Evolutionary conservation across 352 stramenopile genomes (phyloP).

Genomic region (Plasmopara muralis): DNA sequence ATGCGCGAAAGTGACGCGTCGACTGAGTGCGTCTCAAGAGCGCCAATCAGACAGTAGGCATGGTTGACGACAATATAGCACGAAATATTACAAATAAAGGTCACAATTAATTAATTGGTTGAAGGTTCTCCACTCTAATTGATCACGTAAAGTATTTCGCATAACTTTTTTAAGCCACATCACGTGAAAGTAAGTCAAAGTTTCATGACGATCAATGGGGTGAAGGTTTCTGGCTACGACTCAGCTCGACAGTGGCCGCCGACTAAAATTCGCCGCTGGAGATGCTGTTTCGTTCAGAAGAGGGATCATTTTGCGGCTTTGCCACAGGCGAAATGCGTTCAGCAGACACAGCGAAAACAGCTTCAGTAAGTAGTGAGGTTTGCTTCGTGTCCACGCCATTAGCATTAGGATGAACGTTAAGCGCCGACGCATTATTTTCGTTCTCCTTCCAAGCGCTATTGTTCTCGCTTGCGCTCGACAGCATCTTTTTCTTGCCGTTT

Average conservation of each 20-base stretch:
- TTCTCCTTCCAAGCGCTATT: slow-evolving; percentile 32
- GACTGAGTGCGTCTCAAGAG: too few species aligned
- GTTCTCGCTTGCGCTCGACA: slow-evolving; percentile 6
- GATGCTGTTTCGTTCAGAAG: slow-evolving; percentile 5
- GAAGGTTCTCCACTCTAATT: too few species aligned
- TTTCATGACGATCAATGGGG: too few species aligned
- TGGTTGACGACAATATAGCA: too few species aligned
- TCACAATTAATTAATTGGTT: too few species aligned
- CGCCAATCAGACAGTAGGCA: too few species aligned
- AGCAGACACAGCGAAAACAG: background rate
- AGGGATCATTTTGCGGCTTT: slow-evolving; percentile 12
- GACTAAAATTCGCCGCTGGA: background rate
- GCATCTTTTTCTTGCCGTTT: slow-evolving; percentile 11
- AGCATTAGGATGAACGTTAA: slow-evolving; percentile 12
- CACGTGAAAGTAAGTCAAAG: too few species aligned
- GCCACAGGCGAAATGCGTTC: slow-evolving; percentile 1
- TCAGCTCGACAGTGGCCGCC: too few species aligned
- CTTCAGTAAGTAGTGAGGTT: background rate
- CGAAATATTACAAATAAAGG: too few species aligned
- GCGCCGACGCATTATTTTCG: slow-evolving; percentile 24
- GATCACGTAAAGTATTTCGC: too few species aligned
- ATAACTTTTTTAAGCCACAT: too few species aligned
- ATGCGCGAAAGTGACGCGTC: too few species aligned
- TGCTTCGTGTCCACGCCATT: slow-evolving; percentile 5
- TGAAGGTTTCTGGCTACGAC: background rate